phyloP scores from a whole-genome alignment of 345 rosid species.

The Lepidium sativum region DNA sequence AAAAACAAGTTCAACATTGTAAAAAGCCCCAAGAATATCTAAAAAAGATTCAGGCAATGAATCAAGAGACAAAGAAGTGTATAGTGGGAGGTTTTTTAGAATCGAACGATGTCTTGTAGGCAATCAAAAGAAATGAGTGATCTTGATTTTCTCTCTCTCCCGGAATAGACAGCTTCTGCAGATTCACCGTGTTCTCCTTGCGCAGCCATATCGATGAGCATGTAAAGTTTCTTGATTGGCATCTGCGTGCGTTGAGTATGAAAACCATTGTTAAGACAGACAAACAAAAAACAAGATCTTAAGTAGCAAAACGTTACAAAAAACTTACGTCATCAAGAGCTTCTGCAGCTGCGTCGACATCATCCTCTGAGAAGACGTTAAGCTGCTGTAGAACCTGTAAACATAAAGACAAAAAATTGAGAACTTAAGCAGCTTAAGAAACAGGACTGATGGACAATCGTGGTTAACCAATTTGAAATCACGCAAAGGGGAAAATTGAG shows the following conservation, averaged over 20 bases:
- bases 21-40: not conserved
- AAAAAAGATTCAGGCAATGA: not conserved
- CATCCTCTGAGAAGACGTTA: conserved; percentile 66
- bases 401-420: not conserved
- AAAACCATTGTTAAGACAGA: not conserved
- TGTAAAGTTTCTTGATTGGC: conserved; percentile 79
- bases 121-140: conserved; percentile 71
- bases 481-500: too few species aligned
- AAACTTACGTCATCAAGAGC: conserved; percentile 76
- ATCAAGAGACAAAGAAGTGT: not conserved
- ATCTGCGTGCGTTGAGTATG: not conserved
- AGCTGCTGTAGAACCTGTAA: conserved; percentile 62
- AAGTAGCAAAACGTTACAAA: not conserved
- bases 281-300: not conserved
- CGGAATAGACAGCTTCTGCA: conserved; percentile 65
- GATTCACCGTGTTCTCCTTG: conserved; percentile 79
- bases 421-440: not conserved
- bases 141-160: conserved; percentile 60
- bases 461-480: not conserved
- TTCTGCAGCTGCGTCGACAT: conserved; percentile 61
- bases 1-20: not conserved
- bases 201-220: conserved; percentile 92
- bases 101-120: conserved; percentile 65
- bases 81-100: conserved; percentile 16
- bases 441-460: not conserved